Evolutionary conservation across 2,329 filamentous ascomycete genomes (phyloP).

Genomic region (Lecanicillium sp.): DNA sequence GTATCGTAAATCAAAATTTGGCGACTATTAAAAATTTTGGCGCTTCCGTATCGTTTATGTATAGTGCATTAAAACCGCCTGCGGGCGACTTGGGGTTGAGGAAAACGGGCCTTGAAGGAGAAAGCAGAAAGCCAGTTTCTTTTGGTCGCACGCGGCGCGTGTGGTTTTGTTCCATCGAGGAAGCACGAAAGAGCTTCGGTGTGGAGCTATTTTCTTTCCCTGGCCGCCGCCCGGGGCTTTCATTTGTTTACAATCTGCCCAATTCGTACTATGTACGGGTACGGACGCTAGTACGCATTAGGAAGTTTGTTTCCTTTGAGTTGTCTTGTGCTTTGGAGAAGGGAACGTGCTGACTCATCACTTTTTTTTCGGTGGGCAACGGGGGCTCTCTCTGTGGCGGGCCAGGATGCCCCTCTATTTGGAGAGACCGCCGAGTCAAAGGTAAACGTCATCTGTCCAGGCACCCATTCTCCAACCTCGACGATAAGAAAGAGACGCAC

Average conservation of each 20-base stretch:
- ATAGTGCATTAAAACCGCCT: no score
- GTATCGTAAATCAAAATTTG: neutral
- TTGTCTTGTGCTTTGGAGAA: neutral
- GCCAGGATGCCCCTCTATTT: conserved; percentile 1
- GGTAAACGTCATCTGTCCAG: conserved; percentile 3
- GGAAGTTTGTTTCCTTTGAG: conserved; percentile 12
- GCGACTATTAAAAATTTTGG: conserved; percentile 3
- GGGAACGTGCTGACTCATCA: conserved; percentile 8
- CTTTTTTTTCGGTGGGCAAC: neutral
- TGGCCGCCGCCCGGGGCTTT: neutral
- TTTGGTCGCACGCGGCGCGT: conserved; percentile 11
- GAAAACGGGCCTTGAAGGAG: no score
- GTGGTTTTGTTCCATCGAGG: neutral
- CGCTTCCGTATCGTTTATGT: no score
- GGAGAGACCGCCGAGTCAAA: neutral
- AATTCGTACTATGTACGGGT: conserved; percentile 3
- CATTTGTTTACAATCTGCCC: conserved; percentile 15
- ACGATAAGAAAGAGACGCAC: neutral
- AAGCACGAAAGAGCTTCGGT: conserved; percentile 8
- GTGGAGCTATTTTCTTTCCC: neutral
- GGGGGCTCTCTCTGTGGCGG: neutral
- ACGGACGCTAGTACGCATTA: neutral
- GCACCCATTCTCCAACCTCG: neutral
- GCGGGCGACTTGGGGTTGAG: no score
- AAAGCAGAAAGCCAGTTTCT: neutral